Evolutionary conservation across 164 flowering plant genomes (phyloP), one percentile per base, ranked within the genome.

Genomic region (Berberis thunbergii): DNA sequence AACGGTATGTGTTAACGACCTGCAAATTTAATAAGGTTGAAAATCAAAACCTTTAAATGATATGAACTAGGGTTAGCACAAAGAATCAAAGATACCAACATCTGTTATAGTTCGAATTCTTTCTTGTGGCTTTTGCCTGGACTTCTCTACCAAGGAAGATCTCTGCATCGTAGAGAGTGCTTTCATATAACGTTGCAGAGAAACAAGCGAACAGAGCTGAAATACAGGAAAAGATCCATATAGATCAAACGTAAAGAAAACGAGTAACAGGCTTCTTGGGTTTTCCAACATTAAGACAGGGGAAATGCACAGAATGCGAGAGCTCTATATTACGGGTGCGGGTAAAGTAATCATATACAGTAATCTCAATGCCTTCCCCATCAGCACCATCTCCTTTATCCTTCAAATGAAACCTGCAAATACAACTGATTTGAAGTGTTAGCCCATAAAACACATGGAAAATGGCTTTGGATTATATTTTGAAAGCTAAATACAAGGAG

Each of bases 271-370:
- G 87, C 46, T 77, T 73, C 60, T 82, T 83, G 40, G 91, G 85
- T 62, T 78, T 90, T 42, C 97, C 97, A 64, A 87, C 94, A 75
- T 83, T 81, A 64, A 90, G 79, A 67, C 97, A 90, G 38, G 95
- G 95, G 75, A 86, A 49, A 75, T 75, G 79, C 59, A 78, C 81
- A 52, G 92, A 87, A 60, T n/a, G 50, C 0, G 70, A 46, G 39
- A 86, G 76, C 42, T 77, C 78, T 59, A 87, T 76, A 46, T 76
- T 69, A 57, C 75, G 79, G 64, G 78, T 74, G 56, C 76, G 73
- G 4, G 66, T 60, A 66, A 87, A 90, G 69, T 87, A 90, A 1
- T 87, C 87, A 67, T 72, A 75, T 1, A 90, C 97, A 44, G 95
- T 79, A 54, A 79, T 76, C 57, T 90, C 90, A 12, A 68, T 43